Base-by-base conservation (phyloP, 352 stramenopile species). In the Globisporangium carolinianum region DNA sequence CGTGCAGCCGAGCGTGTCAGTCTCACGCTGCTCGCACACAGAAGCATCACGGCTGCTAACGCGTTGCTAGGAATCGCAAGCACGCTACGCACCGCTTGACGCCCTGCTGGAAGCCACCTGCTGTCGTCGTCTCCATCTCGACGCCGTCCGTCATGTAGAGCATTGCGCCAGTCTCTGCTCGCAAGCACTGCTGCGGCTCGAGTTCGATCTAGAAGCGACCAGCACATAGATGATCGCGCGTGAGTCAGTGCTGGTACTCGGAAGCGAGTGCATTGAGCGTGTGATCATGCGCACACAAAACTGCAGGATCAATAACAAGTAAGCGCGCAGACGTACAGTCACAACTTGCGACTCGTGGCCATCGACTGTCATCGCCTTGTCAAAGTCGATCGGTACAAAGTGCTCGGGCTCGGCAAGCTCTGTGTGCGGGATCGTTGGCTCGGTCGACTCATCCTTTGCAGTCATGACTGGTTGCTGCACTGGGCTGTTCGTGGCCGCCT, bases 61-160 rank as follows among this genome's bases (percentile, higher is more conserved):
- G 14, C 17, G 2, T n/a, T 36, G 15, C 0, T 14, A 8, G 9
- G 10, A n/a, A 11, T 38, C 47, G 17, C 47, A 53, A 36, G 48
- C 35, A 14, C 5, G 17, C 75, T 59, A 90, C 60, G 53, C 80
- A 90, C 57, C 89, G 66, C 66, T 93, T 85, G 53, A 97, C 74
- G 24, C 86, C 91, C 61, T 91, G 71, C 7, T 88, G 82, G 38
- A 97, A 70, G 4, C 91, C 94, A n/a, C 88, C 92, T n/a, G 87
- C 91, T 7, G 87, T 96, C 0, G 77, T 93, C 38, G 87, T 97
- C 48, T 96, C 79, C 83, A 97, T 96, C 37, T 89, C 73, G 6
- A 98, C 79, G 36, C 87, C 87, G 39, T 98, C 76, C 6, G 90
- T 98, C 92, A 98, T 98, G 73, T 97, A 98, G 49, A 98, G 88